A percentile compares a stretch with the other conserved stretches of the same genome.
These are phyloP conservation scores for Clitopilus hobsonii DNA, from an alignment of 768 basidiomycete species.

Conservation along the genomic window DNA sequence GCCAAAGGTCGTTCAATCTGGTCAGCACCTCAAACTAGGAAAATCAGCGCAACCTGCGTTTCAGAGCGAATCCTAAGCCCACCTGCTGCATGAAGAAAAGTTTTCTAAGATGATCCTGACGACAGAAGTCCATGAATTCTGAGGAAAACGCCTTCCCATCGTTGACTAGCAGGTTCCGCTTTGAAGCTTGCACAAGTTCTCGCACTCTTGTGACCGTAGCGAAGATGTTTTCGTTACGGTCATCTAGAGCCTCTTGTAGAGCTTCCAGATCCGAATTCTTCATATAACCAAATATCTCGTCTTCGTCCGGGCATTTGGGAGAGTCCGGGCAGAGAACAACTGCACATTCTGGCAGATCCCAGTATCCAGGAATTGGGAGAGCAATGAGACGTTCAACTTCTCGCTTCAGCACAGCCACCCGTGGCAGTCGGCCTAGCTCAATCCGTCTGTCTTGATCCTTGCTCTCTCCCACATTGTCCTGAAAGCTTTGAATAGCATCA, in stretches of 20 bases:
- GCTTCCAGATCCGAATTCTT: conserved; percentile 12
- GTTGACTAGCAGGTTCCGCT: conserved; percentile 34
- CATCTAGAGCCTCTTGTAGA: conserved; percentile 21
- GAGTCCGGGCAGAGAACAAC: conserved; percentile 19
- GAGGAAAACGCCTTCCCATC: conserved; percentile 32
- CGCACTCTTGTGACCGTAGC: conserved; percentile 29
- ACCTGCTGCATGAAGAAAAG: conserved; percentile 53
- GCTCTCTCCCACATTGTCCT: conserved; percentile 19
- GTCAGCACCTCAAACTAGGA: conserved; percentile 44
- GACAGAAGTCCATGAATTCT: conserved; percentile 44
- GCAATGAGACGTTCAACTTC: conserved; percentile 41
- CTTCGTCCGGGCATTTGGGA: conserved; percentile 30
- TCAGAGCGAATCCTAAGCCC: conserved; percentile 3
- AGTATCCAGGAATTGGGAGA: conserved; percentile 43
- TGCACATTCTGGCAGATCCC: conserved; percentile 40
- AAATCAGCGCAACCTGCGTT: background rate
- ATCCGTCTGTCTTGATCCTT: conserved; percentile 19
- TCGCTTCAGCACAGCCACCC: conserved; percentile 38
- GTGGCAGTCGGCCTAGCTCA: conserved; percentile 39
- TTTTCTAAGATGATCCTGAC: conserved; percentile 38
- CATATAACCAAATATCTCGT: conserved; percentile 30
- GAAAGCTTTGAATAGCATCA: conserved; percentile 28
- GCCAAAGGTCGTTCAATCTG: conserved; percentile 42
- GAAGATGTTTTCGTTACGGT: conserved; percentile 30
- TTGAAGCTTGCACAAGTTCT: conserved; percentile 17